Conservation (phyloP, 2,329 filamentous ascomycete genomes). For the Zelopaecilomyces penicillatus region DNA sequence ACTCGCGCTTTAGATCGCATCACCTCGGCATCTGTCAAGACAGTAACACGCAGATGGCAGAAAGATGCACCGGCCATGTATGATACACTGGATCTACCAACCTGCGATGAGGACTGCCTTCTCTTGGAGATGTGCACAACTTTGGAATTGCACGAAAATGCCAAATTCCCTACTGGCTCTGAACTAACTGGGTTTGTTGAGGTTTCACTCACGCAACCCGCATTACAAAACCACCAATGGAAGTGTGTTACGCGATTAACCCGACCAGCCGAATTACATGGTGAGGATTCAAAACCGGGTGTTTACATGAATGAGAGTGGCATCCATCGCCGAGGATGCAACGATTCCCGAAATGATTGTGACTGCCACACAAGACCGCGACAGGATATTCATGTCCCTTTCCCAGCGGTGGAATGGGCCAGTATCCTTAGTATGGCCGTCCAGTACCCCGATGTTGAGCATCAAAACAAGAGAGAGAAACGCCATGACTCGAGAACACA, state of each 20-base stretch:
- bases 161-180: slow-evolving; percentile 49
- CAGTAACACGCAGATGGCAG: slow-evolving; percentile 48
- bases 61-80: slow-evolving; percentile 49
- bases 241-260: slow-evolving; percentile 51
- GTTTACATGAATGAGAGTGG: slow-evolving; percentile 43
- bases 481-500: slow-evolving; percentile 27
- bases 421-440: slow-evolving; percentile 50
- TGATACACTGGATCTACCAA: slow-evolving; percentile 40
- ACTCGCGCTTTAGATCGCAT: slow-evolving; percentile 45
- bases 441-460: slow-evolving; percentile 38
- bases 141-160: slow-evolving; percentile 49
- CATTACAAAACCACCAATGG: slow-evolving; percentile 49
- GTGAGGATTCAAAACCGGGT: slow-evolving; percentile 32
- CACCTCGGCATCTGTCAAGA: slow-evolving; percentile 47
- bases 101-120: slow-evolving; percentile 43
- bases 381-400: slow-evolving; percentile 46
- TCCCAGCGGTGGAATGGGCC: slow-evolving; percentile 51
- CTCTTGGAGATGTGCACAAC: slow-evolving; percentile 56
- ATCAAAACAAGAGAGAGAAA: slow-evolving; percentile 30
- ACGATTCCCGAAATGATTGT: slow-evolving; percentile 37
- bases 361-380: slow-evolving; percentile 41
- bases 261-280: slow-evolving; percentile 47
- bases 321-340: slow-evolving; percentile 46
- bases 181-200: slow-evolving; percentile 53
- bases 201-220: slow-evolving; percentile 46